phyloP scores from a whole-genome alignment of 495 filamentous ascomycete genomes.

The Penicillium samsonianum region DNA sequence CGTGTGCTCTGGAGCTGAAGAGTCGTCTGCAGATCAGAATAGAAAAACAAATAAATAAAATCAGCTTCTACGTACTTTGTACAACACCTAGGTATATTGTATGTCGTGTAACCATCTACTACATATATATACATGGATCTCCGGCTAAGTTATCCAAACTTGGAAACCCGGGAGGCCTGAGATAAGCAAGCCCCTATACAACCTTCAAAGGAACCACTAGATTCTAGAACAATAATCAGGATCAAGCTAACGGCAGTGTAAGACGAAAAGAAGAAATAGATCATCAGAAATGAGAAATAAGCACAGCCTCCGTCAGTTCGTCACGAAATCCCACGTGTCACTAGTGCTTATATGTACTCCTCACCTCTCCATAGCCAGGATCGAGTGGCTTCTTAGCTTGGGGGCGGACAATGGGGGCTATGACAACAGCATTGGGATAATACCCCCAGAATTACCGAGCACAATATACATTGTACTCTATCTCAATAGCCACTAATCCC shows the following conservation, averaged over 20 bases:
- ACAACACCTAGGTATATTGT: too few species aligned
- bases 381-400: not conserved
- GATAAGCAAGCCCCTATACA: not conserved
- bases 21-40: conserved; percentile 4
- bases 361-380: not conserved
- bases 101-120: not conserved
- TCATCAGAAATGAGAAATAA: conserved; percentile 1
- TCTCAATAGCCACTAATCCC: not conserved
- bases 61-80: not conserved
- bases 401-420: not conserved
- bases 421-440: not conserved
- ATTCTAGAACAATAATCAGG: not conserved
- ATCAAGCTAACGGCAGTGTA: not conserved
- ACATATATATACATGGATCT: not conserved
- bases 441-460: not conserved
- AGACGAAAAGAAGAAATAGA: not conserved
- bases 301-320: conserved; percentile 5
- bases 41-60: not conserved
- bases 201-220: too few species aligned
- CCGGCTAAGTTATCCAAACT: not conserved
- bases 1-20: conserved; percentile 3
- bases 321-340: conserved; percentile 11
- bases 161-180: not conserved
- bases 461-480: not conserved
- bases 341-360: conserved; percentile 7